Evolutionary conservation across 441 rosid genomes (phyloP), one percentile per base, ranked within the genome.

Genomic region (Arabidopsis lyrata): DNA sequence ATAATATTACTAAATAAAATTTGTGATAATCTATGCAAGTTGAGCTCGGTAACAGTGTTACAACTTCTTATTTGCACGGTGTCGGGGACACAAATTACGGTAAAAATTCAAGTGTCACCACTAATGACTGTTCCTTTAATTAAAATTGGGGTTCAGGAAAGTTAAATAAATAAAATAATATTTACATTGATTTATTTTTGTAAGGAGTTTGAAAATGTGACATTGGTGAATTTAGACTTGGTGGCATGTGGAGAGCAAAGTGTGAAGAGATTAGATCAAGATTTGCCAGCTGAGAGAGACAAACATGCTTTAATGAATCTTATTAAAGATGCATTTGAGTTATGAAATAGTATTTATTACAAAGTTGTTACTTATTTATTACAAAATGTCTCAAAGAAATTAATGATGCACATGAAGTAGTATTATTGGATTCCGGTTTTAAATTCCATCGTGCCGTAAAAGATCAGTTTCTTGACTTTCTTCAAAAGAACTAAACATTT

Each of bases 231-330:
- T 48, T 49, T 59, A 22, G 48, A 59, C 32, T 38, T 36, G 15
- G 8, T 39, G 66, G 63, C 78, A 67, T 74, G 78, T 67, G 78
- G 47, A 47, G 64, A 67, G 27, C 18, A 70, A 73, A 55, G 12
- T 54, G 73, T 74, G 49, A 62, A 71, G 27, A 61, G 54, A 52
- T 59, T 50, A 41, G 35, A 73, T 68, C 53, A 77, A 36, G 61
- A 73, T 61, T 65, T 88, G 88, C 73, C 74, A 77, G 82, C 70
- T 49, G 63, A 79, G 81, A 66, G 79, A 80, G 89, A 86, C 93
- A 83, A 88, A 88, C 83, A 88, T 87, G 80, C 89, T 78, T 76
- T 87, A 65, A 76, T 61, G 82, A 80, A 80, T 81, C 66, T 77
- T 57, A 34, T 49, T 24, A 34, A 61, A 77, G 79, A 73, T 77